Percentiles rank a stretch among this genome's conserved stretches.
phyloP scores from a whole-genome alignment of 768 basidiomycete species.

The Pholiota molesta region DNA sequence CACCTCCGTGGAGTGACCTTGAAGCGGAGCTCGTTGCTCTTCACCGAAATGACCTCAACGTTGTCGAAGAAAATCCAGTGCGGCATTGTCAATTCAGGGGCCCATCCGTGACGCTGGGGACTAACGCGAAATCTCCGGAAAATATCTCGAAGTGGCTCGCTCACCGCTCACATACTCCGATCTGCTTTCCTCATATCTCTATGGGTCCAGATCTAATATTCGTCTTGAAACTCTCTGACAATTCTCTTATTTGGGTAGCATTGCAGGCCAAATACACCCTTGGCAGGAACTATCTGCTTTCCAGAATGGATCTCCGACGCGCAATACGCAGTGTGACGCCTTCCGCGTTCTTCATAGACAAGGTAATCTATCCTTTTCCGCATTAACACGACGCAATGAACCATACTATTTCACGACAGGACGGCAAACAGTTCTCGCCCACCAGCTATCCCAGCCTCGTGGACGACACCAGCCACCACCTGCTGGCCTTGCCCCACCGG shows the following conservation, averaged over 20 bases:
- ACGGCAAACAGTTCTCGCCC: slow-evolving; percentile 37
- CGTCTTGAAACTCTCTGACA: slow-evolving; percentile 37
- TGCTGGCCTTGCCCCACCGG: slow-evolving; percentile 36
- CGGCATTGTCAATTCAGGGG: slow-evolving; percentile 32
- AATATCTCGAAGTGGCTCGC: slow-evolving; percentile 38
- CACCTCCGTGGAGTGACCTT: slow-evolving; percentile 39
- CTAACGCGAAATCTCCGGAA: slow-evolving; percentile 37
- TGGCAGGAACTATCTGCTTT: slow-evolving; percentile 34
- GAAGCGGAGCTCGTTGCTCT: slow-evolving; percentile 41
- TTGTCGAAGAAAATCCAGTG: slow-evolving; percentile 31
- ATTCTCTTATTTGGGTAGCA: slow-evolving; percentile 42
- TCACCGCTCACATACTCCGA: slow-evolving; percentile 31
- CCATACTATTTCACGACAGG: slow-evolving; percentile 24
- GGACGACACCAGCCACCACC: slow-evolving; percentile 24
- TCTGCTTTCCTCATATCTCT: slow-evolving; percentile 42
- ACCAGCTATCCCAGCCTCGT: slow-evolving; percentile 34
- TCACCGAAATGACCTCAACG: slow-evolving; percentile 25
- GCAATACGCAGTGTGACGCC: slow-evolving; percentile 48
- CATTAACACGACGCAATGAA: neutral
- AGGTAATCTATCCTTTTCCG: slow-evolving; percentile 27
- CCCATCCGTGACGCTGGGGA: slow-evolving; percentile 40
- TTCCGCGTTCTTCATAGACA: slow-evolving; percentile 40
- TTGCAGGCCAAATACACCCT: slow-evolving; percentile 43
- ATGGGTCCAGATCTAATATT: slow-evolving; percentile 51
- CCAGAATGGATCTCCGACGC: slow-evolving; percentile 32